phyloP scores from a whole-genome alignment of 306 rosid species.

The Glycine soja region DNA sequence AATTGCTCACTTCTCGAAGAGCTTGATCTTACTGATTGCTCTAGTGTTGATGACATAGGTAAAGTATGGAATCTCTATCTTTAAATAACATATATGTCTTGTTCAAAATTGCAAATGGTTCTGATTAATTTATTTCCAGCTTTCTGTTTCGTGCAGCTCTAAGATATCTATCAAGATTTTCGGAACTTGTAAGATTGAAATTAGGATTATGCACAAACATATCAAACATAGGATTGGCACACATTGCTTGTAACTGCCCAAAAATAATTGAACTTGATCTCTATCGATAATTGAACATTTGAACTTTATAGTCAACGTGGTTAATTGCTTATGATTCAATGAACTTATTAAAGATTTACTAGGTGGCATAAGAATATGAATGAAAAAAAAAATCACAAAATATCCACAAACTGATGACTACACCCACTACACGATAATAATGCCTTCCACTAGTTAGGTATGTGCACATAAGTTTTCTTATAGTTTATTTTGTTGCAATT shows the following conservation, averaged over 20 bases:
- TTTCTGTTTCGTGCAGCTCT: slow-evolving; percentile 57
- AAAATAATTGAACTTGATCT: too few relatives aligned
- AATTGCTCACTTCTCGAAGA: slow-evolving; percentile 61
- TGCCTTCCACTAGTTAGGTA: slow-evolving; percentile 25
- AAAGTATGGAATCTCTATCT: slow-evolving; percentile 19
- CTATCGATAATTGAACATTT: too few relatives aligned
- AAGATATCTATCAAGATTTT: slow-evolving; percentile 61
- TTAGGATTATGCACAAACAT: slow-evolving; percentile 75
- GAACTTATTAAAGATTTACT: too few relatives aligned
- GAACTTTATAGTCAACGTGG: too few relatives aligned
- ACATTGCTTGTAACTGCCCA: too few relatives aligned
- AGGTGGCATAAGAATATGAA: too few relatives aligned
- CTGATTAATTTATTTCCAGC: slow-evolving; percentile 11
- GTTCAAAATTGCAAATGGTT: slow-evolving; percentile 14
- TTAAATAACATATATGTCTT: neutral
- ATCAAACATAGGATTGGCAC: slow-evolving; percentile 68
- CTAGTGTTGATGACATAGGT: slow-evolving; percentile 66
- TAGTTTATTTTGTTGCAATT: neutral
- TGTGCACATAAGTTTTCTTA: neutral
- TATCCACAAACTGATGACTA: too few relatives aligned
- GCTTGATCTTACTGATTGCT: slow-evolving; percentile 77
- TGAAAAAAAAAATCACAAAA: too few relatives aligned
- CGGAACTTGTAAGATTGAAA: slow-evolving; percentile 58
- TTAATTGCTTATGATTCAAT: too few relatives aligned
- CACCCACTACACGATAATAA: too few relatives aligned